Conservation (phyloP, 257 asterid species). For the Forsythia suspensa region DNA sequence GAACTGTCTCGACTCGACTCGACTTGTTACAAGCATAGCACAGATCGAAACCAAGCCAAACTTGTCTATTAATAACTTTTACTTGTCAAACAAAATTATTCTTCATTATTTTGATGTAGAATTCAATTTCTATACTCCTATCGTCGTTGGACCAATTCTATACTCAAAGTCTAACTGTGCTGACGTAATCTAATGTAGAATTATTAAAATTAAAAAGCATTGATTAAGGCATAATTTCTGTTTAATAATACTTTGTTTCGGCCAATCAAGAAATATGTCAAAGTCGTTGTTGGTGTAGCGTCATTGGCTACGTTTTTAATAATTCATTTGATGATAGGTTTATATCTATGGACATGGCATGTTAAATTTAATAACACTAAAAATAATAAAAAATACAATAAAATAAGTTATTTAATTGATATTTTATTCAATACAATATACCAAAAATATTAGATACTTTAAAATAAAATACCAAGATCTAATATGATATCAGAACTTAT, state of each 20-base stretch:
- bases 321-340: not conserved
- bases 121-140: not conserved
- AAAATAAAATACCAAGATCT: too few relatives aligned
- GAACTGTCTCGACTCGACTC: too few relatives aligned
- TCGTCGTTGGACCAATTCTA: not conserved
- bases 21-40: too few relatives aligned
- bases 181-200: not conserved
- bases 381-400: too few relatives aligned
- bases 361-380: too few relatives aligned
- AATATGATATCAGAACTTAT: too few relatives aligned
- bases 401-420: too few relatives aligned
- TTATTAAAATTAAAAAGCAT: not conserved
- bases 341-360: too few relatives aligned
- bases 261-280: not conserved
- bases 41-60: too few relatives aligned
- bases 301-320: not conserved
- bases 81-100: not conserved
- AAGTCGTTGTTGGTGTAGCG: not conserved
- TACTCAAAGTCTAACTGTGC: not conserved
- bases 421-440: too few relatives aligned
- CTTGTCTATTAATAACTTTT: too few relatives aligned
- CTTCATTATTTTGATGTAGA: not conserved
- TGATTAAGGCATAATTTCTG: not conserved
- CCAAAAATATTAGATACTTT: too few relatives aligned
- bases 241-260: not conserved